Base-by-base conservation (phyloP, 176 grass and related monocot species). In the Musa schizocarpa region DNA sequence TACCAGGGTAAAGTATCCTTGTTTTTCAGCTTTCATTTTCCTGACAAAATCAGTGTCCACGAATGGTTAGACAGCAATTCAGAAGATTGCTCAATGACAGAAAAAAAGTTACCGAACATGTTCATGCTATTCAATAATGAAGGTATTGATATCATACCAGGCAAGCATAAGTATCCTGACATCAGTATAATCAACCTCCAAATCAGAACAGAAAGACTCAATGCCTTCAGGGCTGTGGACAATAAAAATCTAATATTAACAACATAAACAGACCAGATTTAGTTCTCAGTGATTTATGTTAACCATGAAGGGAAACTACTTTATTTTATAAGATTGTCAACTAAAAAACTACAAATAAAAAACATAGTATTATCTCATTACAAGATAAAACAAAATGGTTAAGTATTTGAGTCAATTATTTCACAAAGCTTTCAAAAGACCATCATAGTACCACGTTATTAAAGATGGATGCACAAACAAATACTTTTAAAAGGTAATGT, bases 101-200 rank as follows among this genome's bases (percentile, higher is more conserved):
- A 29, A 43, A 43, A 43, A 43, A 43, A 43, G 34, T 6, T 43
- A 6, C 34, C 14, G 1, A 9, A 27, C 12, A 19, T 57, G 13
- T 56, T 23, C 52, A 63, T 5, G 23, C 23, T 29, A 3, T 50
- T 59, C 6, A 72, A 29, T 16, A 63, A 76, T 71, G 77, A 81
- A 22, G 19, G 68, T 11, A 73, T 68, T 22, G 52, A 54, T 69
- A 9, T 9, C 78, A 83, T 93, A 95, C 96, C 96, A 99, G 70
- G 96, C 96, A 71, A 99, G 86, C 91, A 99, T 99, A 69, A 99
- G 85, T 89, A 99, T 95, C 82, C 91, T 91, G 76, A 95, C 88
- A 86, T 99, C 96, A 3, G 96, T 99, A 86, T 92, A 87, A 68
- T 92, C 81, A 83, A 99, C 96, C 69, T 92, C 91, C 6, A 99